Conservation (phyloP, 139 green algal species). For the Tetraselmis striata region DNA sequence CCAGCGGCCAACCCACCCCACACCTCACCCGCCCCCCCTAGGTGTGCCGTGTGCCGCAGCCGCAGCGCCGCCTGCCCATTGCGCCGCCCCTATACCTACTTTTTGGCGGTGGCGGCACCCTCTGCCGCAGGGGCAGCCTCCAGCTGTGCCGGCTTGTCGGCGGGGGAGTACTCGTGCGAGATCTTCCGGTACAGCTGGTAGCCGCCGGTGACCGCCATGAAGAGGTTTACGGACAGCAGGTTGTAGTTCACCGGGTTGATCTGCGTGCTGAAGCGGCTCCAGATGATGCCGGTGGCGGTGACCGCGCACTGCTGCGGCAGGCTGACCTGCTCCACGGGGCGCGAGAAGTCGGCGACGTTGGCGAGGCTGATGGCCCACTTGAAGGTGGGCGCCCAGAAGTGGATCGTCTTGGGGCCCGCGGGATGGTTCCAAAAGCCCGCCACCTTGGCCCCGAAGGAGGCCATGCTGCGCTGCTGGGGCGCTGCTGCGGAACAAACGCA, state of each 20-base stretch:
- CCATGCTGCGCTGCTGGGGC: neutral
- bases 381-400: conserved; percentile 96
- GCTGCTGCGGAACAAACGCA: too few relatives aligned
- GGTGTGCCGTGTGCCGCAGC: too few relatives aligned
- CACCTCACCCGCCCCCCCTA: too few relatives aligned
- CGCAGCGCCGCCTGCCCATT: too few relatives aligned
- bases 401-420: conserved; percentile 80
- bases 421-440: conserved; percentile 71
- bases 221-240: conserved; percentile 82
- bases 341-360: conserved; percentile 89
- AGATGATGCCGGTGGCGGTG: conserved; percentile 85
- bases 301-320: conserved; percentile 89
- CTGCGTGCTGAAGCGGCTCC: conserved; percentile 78
- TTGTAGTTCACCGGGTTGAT: conserved; percentile 95
- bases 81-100: too few relatives aligned
- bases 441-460: conserved; percentile 14
- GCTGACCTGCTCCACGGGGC: conserved; percentile 83
- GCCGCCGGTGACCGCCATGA: conserved; percentile 78
- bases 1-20: too few relatives aligned
- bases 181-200: conserved; percentile 78
- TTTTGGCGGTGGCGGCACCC: too few relatives aligned
- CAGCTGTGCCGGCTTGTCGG: neutral
- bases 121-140: neutral
- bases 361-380: conserved; percentile 96
- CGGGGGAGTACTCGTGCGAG: neutral